A percentile compares a stretch with the other conserved stretches of the same genome.
Conservation (phyloP, 495 filamentous ascomycete genomes). For the Hypoxylon lenormandii region DNA sequence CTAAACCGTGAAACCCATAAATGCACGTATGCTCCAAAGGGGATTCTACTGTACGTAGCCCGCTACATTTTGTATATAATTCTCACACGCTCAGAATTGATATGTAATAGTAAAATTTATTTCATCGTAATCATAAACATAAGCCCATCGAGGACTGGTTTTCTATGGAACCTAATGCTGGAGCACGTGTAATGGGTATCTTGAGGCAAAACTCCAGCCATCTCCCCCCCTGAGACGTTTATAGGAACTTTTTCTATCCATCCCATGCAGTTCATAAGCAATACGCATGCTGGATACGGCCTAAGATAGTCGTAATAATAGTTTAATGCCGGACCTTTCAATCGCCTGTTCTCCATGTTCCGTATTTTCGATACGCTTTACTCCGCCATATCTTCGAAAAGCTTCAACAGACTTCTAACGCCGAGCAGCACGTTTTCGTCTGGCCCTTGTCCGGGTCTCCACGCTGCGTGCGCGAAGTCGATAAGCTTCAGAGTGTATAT, state of each 20-base stretch:
- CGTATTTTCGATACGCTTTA: conserved; percentile 28
- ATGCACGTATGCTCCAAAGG: no score
- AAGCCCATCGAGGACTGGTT: conserved; percentile 25
- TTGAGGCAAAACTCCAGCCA: conserved; percentile 41
- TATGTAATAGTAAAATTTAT: conserved; percentile 6
- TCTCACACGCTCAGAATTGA: no score
- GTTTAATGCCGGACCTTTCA: conserved; percentile 4
- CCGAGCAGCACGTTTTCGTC: conserved; percentile 87
- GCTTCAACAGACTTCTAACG: conserved; percentile 75
- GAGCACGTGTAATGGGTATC: conserved; percentile 43
- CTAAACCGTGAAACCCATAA: conserved; percentile 5
- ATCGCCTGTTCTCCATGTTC: conserved; percentile 2
- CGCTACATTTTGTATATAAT: no score
- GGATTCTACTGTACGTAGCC: no score
- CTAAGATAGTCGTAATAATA: conserved; percentile 6
- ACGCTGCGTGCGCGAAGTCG: conserved; percentile 94
- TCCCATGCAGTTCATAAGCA: conserved; percentile 22
- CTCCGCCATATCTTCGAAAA: conserved; percentile 73
- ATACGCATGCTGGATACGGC: conserved; percentile 26
- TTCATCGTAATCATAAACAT: conserved; percentile 35
- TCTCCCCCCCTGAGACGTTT: conserved; percentile 21
- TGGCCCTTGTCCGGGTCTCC: conserved; percentile 84
- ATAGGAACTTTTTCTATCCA: conserved; percentile 20
- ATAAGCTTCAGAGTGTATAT: conserved; percentile 88
- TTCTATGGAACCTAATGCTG: conserved; percentile 31